phyloP scores from a whole-genome alignment of 495 filamentous ascomycete species.

The Apiosordaria backusii region DNA sequence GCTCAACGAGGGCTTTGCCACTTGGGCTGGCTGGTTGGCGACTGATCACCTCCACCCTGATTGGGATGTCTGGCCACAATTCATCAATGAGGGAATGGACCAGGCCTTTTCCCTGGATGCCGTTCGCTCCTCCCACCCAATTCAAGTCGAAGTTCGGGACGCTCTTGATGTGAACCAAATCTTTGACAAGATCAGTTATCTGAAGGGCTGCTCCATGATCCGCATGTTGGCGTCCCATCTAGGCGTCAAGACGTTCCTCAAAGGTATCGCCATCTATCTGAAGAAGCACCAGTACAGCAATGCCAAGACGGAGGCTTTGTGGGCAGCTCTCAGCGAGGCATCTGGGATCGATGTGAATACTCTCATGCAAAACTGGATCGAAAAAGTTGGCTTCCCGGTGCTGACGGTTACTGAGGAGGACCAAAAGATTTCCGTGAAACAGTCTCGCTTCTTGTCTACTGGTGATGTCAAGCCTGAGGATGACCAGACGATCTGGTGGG shows the following conservation, averaged over 20 bases:
- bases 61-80: constrained; percentile 94
- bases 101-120: constrained; percentile 84
- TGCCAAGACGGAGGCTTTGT: constrained; percentile 88
- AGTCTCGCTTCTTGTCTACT: constrained; percentile 82
- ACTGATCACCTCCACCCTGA: constrained; percentile 89
- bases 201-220: constrained; percentile 92
- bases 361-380: constrained; percentile 93
- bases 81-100: constrained; percentile 89
- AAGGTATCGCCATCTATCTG: constrained; percentile 83
- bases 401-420: constrained; percentile 80
- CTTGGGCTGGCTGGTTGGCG: constrained; percentile 95
- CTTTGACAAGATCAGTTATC: constrained; percentile 92
- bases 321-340: constrained; percentile 83
- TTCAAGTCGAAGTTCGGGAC: constrained; percentile 87
- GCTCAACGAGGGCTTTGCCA: constrained; percentile 96
- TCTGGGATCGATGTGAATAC: constrained; percentile 81
- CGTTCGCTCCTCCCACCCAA: constrained; percentile 86
- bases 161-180: constrained; percentile 94
- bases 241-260: constrained; percentile 77
- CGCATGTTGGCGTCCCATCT: constrained; percentile 90
- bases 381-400: constrained; percentile 89
- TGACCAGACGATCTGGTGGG: constrained; percentile 92
- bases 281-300: constrained; percentile 88
- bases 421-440: constrained; percentile 73
- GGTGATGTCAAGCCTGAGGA: constrained; percentile 83